A percentile compares a stretch with the other conserved stretches of the same genome.
phyloP scores from a whole-genome alignment of 805 yeast genomes.

The Torulaspora franciscae region DNA sequence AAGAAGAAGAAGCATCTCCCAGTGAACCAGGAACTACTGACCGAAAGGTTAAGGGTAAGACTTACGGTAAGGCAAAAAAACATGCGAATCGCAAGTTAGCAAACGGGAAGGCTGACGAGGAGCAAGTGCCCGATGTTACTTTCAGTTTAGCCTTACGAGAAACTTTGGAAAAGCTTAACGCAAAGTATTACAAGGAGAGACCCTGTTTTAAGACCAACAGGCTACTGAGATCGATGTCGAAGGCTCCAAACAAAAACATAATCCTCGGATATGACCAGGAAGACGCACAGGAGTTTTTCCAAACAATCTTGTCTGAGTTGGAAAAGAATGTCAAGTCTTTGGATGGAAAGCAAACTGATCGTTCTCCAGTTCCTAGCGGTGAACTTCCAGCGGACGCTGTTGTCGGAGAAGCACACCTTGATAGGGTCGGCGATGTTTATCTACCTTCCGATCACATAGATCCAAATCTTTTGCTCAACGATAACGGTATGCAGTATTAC shows the following conservation, averaged over 20 bases:
- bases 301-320: constrained; percentile 60
- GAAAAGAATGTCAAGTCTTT: constrained; percentile 42
- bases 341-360: constrained; percentile 16
- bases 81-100: constrained; percentile 8
- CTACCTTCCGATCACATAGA: constrained; percentile 75
- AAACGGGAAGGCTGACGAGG: constrained; percentile 13
- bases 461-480: constrained; percentile 45
- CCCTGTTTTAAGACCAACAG: constrained; percentile 59
- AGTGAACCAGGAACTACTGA: constrained; percentile 10
- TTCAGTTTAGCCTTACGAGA: constrained; percentile 53
- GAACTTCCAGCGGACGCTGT: constrained; percentile 38
- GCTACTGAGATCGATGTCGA: constrained; percentile 62
- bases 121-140: constrained; percentile 26
- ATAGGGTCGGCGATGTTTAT: constrained; percentile 57
- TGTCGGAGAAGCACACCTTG: constrained; percentile 44
- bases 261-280: constrained; percentile 87
- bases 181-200: constrained; percentile 46
- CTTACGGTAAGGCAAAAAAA: constrained; percentile 23
- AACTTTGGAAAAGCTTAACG: constrained; percentile 52
- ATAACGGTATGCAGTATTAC: constrained; percentile 38
- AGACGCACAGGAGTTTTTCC: constrained; percentile 96
- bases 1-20: constrained; percentile 3
- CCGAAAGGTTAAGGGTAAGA: constrained; percentile 13
- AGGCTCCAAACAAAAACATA: constrained; percentile 72
- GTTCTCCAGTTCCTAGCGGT: constrained; percentile 24